Base-by-base conservation (phyloP, 2,329 filamentous ascomycete genomes). In the Ophiocordyceps camponoti-saundersi region DNA sequence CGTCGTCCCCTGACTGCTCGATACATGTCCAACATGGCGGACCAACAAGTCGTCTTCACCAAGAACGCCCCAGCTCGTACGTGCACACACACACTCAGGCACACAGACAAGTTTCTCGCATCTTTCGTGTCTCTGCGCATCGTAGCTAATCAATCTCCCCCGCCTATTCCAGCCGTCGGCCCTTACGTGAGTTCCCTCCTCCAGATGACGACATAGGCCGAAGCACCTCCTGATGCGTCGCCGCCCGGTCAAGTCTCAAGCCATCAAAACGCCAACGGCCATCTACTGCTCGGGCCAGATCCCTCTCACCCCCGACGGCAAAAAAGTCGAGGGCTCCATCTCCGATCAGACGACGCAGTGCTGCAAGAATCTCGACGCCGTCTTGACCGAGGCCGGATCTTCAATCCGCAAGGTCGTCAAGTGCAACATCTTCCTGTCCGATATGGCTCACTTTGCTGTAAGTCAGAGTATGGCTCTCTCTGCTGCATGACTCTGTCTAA, bases 361-460 rank as follows among this genome's bases (percentile, higher is more conserved):
- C 65, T 72, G 86, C 63, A 70, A 83, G 65, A 94, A 93, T 67
- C 76, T 95, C 59, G 75, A 82, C 63, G 84, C 85, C 42, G 86
- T 96, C 48, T 78, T 96, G 46, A 75, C 79, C 50, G 86, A 81
- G 56, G 87, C 88, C 22, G 87, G 85, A 47, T 89, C 84, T 21
- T 77, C 75, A 46, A 74, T 96, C 49, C 66, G 77, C 52, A 85
- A 80, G 65, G 82, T 95, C 44, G 85, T 95, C 68, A 95, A 95
- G 75, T 84, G 88, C 56, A 86, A 80, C 61, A 82, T 95, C 60
- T 96, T 95, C 74, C 69, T 96, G 51, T 82, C 83, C 45, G 84
- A 93, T 65, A 96, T 96, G 90, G 77, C 73, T 52, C 74, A 92
- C 67, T 96, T 96, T 61, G 80, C 75, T 45, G 72, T 75, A 59